phyloP scores from a whole-genome alignment of 2,329 filamentous ascomycete genomes.

The Dactylonectria macrodidyma region DNA sequence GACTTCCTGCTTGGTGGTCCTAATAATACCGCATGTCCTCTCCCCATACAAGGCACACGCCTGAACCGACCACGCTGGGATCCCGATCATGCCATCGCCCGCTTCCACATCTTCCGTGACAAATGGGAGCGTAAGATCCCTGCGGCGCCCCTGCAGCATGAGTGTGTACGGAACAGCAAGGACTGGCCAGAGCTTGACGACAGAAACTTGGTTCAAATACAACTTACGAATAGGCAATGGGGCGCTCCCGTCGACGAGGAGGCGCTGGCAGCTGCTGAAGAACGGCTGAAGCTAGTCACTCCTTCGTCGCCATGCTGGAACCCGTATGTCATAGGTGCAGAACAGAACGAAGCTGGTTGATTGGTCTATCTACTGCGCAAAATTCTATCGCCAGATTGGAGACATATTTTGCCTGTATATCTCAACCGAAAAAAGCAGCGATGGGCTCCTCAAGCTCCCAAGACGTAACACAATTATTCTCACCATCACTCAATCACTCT shows the following conservation, averaged over 20 bases:
- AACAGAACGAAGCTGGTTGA: not conserved
- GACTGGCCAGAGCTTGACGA: conserved; percentile 68
- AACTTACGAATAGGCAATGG: not conserved
- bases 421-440: no score
- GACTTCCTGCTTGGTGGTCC: not conserved
- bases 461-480: no score
- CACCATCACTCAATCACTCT: no score
- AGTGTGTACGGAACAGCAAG: not conserved
- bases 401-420: no score
- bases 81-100: conserved; percentile 1
- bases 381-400: not conserved
- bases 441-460: no score
- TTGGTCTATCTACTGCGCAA: not conserved
- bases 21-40: not conserved
- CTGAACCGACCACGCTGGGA: not conserved
- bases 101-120: conserved; percentile 74
- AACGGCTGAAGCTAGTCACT: not conserved
- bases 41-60: conserved; percentile 8
- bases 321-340: not conserved
- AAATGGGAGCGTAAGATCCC: conserved; percentile 77
- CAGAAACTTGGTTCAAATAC: conserved; percentile 61
- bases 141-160: conserved; percentile 68
- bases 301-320: conserved; percentile 7
- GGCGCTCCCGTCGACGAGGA: not conserved
- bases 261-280: not conserved